A percentile compares a stretch with the other conserved stretches of the same genome.
These are phyloP conservation scores for Flaveria brownii DNA, from an alignment of 129 eudicot genomes.

Conservation along the genomic window DNA sequence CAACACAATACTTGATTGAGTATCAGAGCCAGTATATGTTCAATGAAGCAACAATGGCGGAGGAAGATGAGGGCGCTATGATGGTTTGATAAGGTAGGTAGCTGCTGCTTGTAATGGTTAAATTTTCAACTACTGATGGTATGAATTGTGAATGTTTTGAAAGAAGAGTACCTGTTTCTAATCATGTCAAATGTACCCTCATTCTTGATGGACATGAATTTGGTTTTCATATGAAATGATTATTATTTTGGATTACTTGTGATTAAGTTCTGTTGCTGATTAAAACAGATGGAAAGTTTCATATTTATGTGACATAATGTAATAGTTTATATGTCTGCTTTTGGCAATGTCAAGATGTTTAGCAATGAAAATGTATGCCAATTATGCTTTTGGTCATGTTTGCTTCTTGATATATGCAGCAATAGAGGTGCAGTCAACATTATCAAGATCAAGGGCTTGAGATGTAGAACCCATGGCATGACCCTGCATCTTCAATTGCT, in stretches of 20 bases:
- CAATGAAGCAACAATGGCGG: constrained; percentile 50
- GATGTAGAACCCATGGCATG: too few relatives aligned
- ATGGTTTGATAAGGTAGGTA: constrained; percentile 50
- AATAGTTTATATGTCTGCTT: too few relatives aligned
- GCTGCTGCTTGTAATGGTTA: background rate
- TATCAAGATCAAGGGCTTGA: too few relatives aligned
- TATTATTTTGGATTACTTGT: background rate
- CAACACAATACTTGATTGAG: constrained; percentile 89
- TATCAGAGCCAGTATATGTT: constrained; percentile 89
- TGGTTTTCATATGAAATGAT: background rate
- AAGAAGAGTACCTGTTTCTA: background rate
- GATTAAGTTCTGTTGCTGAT: background rate
- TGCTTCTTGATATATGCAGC: too few relatives aligned
- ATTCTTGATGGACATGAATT: background rate
- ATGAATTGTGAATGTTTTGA: background rate
- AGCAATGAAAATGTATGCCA: too few relatives aligned
- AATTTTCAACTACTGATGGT: background rate
- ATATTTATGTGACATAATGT: too few relatives aligned
- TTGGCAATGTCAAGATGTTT: too few relatives aligned
- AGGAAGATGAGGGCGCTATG: constrained; percentile 50
- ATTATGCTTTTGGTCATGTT: too few relatives aligned
- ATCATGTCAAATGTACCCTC: too few relatives aligned
- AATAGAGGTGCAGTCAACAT: too few relatives aligned
- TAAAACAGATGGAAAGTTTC: background rate
- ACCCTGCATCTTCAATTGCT: too few relatives aligned